Base-by-base conservation (phyloP, 768 basidiomycete genomes). In the Russula foetens region DNA sequence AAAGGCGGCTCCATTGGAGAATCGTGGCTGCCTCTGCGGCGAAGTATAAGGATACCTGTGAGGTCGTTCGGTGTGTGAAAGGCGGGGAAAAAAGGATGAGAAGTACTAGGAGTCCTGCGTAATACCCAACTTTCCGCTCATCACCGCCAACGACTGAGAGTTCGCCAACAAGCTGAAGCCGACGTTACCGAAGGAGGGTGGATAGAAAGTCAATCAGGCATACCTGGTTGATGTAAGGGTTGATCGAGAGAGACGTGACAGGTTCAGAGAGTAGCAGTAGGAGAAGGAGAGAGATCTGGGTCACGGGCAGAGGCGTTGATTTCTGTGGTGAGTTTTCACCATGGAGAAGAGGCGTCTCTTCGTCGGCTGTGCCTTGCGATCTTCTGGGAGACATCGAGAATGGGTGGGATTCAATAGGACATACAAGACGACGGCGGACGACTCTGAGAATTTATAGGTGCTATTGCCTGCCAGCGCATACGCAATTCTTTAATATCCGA, bases 191-290 rank as follows among this genome's bases (percentile, higher is more conserved):
- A 29, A 17, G 21, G 0, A 21, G 1, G 23, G n/a, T 15, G 19
- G 8, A 21, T 2, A 15, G 29, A 14, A 31, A 21, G 12, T 15
- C 12, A n/a, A 35, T 2, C 15, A 31, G 50, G 2, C 69, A 28
- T 33, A 76, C 79, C 69, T 81, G 76, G 63, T 79, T 79, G 23
- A 81, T 76, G 69, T 81, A 81, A 0, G 80, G 81, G 54, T 76
- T 78, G 38, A 82, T 81, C 41, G 61, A 62, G 53, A 47, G 45
- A 9, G 45, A 53, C 1, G 51, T 47, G 29, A 62, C 53, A 12
- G 51, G 56, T 15, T 62, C 61, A 15, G 56, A 28, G 9, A 62
- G 56, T 17, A 39, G 45, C 38, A 58, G 39, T 45, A 62, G 33
- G 50, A 48, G 45, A 11, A 62, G 51, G 38, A 62, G 3, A 1